phyloP scores from a whole-genome alignment of 2,329 filamentous ascomycete species.

The Cladophialophora immunda region DNA sequence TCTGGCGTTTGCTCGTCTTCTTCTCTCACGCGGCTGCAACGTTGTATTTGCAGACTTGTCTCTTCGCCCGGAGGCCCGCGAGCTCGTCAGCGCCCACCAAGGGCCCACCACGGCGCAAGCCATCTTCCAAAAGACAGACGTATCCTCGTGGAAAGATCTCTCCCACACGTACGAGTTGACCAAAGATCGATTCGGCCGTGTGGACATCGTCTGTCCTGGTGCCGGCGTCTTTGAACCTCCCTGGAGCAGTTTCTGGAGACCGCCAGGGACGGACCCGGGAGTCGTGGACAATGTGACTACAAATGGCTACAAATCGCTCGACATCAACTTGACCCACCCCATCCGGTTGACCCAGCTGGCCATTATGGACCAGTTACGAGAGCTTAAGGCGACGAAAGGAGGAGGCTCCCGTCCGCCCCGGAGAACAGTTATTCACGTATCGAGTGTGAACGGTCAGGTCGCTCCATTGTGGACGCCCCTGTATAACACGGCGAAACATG shows the following conservation, averaged over 20 bases:
- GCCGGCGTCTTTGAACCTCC: constrained; percentile 53
- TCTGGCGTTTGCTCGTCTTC: constrained; percentile 51
- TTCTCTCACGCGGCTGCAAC: constrained; percentile 54
- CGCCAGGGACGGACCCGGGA: constrained; percentile 50
- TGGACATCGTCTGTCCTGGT: constrained; percentile 56
- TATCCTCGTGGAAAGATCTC: constrained; percentile 58
- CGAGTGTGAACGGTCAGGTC: constrained; percentile 56
- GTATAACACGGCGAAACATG: constrained; percentile 60
- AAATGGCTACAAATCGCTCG: constrained; percentile 52
- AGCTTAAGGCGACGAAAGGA: constrained; percentile 35
- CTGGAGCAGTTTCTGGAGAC: constrained; percentile 59
- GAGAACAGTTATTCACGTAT: constrained; percentile 57
- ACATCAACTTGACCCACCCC: constrained; percentile 57
- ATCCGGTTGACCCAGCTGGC: constrained; percentile 60
- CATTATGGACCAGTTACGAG: constrained; percentile 54
- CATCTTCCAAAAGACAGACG: constrained; percentile 55
- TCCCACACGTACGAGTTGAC: constrained; percentile 58
- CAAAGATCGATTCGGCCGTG: constrained; percentile 56
- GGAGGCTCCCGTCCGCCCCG: neutral
- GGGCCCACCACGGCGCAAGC: constrained; percentile 39
- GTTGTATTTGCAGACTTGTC: constrained; percentile 55
- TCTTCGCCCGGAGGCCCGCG: constrained; percentile 53
- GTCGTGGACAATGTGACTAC: constrained; percentile 40
- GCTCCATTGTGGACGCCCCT: constrained; percentile 52
- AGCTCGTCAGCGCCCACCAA: constrained; percentile 43